phyloP scores from a whole-genome alignment of 768 basidiomycete genomes.

The Strobilomyces dryophilus region DNA sequence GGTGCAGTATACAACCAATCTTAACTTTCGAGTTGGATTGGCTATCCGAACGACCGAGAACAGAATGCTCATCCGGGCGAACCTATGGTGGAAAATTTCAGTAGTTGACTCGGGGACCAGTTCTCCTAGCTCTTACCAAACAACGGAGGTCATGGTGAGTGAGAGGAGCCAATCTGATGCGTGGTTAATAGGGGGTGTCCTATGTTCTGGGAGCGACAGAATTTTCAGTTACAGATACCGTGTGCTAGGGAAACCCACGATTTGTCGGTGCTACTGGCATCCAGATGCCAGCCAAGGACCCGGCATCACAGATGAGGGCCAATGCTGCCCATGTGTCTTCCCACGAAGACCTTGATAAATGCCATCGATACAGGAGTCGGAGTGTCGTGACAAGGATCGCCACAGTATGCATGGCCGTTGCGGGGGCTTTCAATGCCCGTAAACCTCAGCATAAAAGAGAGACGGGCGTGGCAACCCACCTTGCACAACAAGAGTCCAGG shows the following conservation, averaged over 20 bases:
- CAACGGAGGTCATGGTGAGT: conserved; percentile 12
- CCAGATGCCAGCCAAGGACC: conserved; percentile 21
- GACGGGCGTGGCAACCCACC: conserved; percentile 4
- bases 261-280: background rate
- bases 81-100: conserved; percentile 11
- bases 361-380: conserved; percentile 22
- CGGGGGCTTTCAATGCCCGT: conserved; percentile 8
- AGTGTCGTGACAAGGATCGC: conserved; percentile 19
- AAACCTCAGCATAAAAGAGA: background rate
- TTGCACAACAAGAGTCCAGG: conserved; percentile 11
- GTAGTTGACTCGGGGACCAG: background rate
- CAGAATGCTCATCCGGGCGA: conserved; percentile 26
- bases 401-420: conserved; percentile 13
- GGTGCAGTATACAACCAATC: conserved; percentile 13
- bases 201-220: background rate
- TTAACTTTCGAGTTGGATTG: conserved; percentile 8
- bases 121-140: conserved; percentile 18
- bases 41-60: conserved; percentile 23
- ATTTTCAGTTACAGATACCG: background rate
- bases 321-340: conserved; percentile 25
- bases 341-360: conserved; percentile 21
- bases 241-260: conserved; percentile 10
- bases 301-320: conserved; percentile 21
- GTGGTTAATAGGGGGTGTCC: background rate
- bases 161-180: conserved; percentile 18